Conservation (phyloP, 192 early-diverging fungal species). For the Coemansia guatemalensis region DNA sequence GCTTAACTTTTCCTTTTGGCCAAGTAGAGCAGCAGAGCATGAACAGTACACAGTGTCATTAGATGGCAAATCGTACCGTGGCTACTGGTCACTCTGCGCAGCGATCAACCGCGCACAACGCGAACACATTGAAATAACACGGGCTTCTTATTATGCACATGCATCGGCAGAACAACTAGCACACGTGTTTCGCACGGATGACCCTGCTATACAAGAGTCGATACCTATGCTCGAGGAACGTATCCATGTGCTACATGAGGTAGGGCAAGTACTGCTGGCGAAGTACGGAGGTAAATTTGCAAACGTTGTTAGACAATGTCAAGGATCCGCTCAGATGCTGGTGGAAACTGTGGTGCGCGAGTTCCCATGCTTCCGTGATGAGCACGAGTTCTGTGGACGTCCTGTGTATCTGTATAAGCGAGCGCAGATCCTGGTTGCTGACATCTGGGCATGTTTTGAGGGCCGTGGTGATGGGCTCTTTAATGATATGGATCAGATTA, state of each 20-base stretch:
- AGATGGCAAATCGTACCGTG: conserved; percentile 60
- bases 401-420: conserved; percentile 72
- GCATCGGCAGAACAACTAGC: conserved; percentile 47
- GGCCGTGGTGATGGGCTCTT: conserved; percentile 61
- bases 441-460: conserved; percentile 87
- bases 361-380: conserved; percentile 69
- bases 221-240: conserved; percentile 66
- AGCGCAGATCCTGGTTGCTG: conserved; percentile 82
- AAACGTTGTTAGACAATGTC: conserved; percentile 56
- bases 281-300: conserved; percentile 64
- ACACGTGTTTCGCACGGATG: conserved; percentile 65
- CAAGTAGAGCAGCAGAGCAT: conserved; percentile 42
- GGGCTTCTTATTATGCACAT: conserved; percentile 55
- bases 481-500: conserved; percentile 73
- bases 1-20: conserved; percentile 89
- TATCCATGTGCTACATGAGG: conserved; percentile 62
- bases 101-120: conserved; percentile 67
- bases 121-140: conserved; percentile 62
- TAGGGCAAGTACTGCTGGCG: conserved; percentile 64
- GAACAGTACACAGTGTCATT: conserved; percentile 63
- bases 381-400: conserved; percentile 55
- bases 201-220: conserved; percentile 39
- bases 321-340: conserved; percentile 58
- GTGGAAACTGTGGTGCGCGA: conserved; percentile 59
- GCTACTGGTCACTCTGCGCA: conserved; percentile 84